A percentile compares a stretch with the other conserved stretches of the same genome.
phyloP scores from a whole-genome alignment of 108 stramenopile genomes.

The Fistulifera pelliculosa region DNA sequence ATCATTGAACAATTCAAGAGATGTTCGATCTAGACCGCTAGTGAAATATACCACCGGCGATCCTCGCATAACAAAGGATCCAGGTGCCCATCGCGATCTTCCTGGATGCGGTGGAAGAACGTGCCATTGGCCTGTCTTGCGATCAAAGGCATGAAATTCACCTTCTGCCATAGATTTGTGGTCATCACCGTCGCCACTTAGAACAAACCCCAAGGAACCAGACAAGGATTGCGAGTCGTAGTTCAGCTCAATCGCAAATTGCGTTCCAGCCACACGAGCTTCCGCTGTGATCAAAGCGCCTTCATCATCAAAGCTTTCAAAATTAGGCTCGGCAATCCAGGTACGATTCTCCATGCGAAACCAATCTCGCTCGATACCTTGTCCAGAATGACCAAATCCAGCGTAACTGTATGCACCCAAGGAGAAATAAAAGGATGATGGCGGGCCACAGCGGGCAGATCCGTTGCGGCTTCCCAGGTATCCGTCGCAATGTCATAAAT shows the following conservation, averaged over 20 bases:
- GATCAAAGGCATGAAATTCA: constrained; percentile 31
- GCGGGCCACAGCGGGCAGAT: constrained; percentile 15
- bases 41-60: constrained; percentile 14
- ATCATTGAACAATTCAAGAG: constrained; percentile 7
- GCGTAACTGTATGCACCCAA: constrained; percentile 14
- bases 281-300: constrained; percentile 13
- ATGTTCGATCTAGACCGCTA: constrained; percentile 17
- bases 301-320: constrained; percentile 7
- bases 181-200: constrained; percentile 28
- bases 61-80: constrained; percentile 30
- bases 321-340: constrained; percentile 13
- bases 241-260: constrained; percentile 14
- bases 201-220: constrained; percentile 18
- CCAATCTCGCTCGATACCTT: constrained; percentile 18
- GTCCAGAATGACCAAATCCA: constrained; percentile 19
- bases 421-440: constrained; percentile 29
- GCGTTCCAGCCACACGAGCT: constrained; percentile 30
- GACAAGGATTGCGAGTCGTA: background rate
- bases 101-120: constrained; percentile 28
- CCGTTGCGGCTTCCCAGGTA: constrained; percentile 12
- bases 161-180: constrained; percentile 21
- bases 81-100: constrained; percentile 31
- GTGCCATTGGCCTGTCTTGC: constrained; percentile 10
- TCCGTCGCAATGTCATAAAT: constrained; percentile 13
- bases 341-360: constrained; percentile 3